Conservation (phyloP, 345 rosid genomes). For the Gossypium sturtianum region DNA sequence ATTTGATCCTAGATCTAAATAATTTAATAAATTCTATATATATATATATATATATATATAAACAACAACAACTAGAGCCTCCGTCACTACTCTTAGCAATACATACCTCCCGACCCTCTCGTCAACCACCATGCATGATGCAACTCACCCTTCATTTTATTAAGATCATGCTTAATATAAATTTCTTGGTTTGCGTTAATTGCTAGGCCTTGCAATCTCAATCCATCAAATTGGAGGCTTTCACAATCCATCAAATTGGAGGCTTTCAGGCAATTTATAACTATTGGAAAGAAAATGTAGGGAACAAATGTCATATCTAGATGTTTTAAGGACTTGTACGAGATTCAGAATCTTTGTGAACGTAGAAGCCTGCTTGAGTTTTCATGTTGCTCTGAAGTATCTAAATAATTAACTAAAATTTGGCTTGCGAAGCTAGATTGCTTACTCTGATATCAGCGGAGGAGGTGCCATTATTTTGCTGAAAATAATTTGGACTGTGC, state of each 20-base stretch:
- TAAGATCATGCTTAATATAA: background rate
- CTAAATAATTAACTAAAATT: background rate
- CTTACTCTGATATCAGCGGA: background rate
- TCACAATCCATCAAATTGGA: conserved; percentile 55
- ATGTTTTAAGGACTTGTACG: conserved; percentile 8
- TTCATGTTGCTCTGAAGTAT: background rate
- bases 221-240: conserved; percentile 52
- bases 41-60: too few relatives aligned
- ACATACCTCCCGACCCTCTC: too few relatives aligned
- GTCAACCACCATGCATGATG: too few relatives aligned
- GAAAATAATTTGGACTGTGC: conserved; percentile 2
- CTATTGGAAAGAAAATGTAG: conserved; percentile 96
- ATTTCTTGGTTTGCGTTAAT: conserved; percentile 10
- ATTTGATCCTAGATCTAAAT: too few relatives aligned
- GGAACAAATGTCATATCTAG: conserved; percentile 1
- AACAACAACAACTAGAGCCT: too few relatives aligned
- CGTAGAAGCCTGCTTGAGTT: background rate
- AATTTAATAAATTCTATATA: too few relatives aligned
- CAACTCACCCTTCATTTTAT: too few relatives aligned
- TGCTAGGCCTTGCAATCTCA: conserved; percentile 72
- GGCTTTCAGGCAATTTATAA: conserved; percentile 64
- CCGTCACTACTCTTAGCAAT: too few relatives aligned
- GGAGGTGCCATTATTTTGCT: background rate
- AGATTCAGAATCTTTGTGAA: background rate
- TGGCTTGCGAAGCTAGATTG: background rate